Evolutionary conservation across 2,329 filamentous ascomycete genomes (phyloP), one percentile per base, ranked within the genome.

Genomic region (Cordyceps farinosa): DNA sequence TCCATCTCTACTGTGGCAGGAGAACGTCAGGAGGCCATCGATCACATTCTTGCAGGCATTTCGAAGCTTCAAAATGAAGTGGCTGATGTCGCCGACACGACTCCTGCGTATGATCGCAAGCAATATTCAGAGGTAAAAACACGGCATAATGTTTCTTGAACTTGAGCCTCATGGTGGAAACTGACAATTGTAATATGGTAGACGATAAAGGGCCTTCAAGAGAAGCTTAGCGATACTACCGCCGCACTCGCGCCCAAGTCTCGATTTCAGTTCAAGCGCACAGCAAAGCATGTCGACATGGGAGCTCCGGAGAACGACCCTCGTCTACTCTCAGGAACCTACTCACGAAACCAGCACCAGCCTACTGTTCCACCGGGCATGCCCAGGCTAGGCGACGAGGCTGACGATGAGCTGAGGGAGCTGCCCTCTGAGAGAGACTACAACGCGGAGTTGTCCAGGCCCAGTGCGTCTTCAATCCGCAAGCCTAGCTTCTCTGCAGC

Each of bases 31-130:
- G 89, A 94, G 73, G 91, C 91, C 58, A 87, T 90, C 53, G 92
- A 97, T 68, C 85, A 90, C 70, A 89, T 92, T 68, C 82, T 96
- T 15, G 87, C 90, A 17, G 86, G 87, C 66, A 95, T 98, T 70
- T 88, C 90, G 36, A 85, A 87, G 63, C 82, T 98, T 17, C 92
- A 92, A 1, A 90, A 89, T 67, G 89, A 95, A 69, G 90, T 97
- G 45, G 89, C 91, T 68, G 92, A 97, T 76, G 90, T 91, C 0
- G 86, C 90, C 1, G 87, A 88, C 62, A 92, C 89, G 68, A 86
- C 97, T 17, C 92, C 95, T 3, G 87, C 92, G 8, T 96, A 97
- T 73, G 95, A 98, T 71, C 91, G 95, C 74, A 87, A 91, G 69
- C 89, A 90, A 30, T 98, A 97, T 72, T 85, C 88, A 50, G 87